Percentiles rank a stretch among this genome's conserved stretches.
phyloP scores from a whole-genome alignment of 306 rosid species.

The Calophaca sinica region DNA sequence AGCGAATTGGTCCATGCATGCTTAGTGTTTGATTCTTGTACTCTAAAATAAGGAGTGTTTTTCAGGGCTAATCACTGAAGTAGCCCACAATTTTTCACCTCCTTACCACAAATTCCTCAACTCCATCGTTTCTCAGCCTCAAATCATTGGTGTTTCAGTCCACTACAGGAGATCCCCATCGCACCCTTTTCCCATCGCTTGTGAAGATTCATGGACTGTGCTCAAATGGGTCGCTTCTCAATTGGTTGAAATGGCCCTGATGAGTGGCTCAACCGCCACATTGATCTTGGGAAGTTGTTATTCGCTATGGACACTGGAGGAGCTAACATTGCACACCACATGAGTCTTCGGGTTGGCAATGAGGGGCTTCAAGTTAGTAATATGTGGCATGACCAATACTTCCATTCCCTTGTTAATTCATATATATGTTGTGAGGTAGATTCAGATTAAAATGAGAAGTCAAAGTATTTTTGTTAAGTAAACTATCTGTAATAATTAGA shows the following conservation, averaged over 20 bases:
- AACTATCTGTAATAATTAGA: too few species aligned
- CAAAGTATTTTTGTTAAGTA: too few species aligned
- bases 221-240: slow-evolving; percentile 66
- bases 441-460: too few species aligned
- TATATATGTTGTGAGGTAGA: too few species aligned
- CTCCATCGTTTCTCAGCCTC: slow-evolving; percentile 49
- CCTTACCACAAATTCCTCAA: slow-evolving; percentile 54
- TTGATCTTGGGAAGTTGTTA: slow-evolving; percentile 50
- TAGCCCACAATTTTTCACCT: slow-evolving; percentile 39
- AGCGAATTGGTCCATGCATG: too few species aligned
- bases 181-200: slow-evolving; percentile 56
- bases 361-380: slow-evolving; percentile 44
- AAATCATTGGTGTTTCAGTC: slow-evolving; percentile 62
- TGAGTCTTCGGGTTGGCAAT: slow-evolving; percentile 52
- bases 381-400: too few species aligned
- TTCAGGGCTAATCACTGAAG: too few species aligned
- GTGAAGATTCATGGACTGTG: slow-evolving; percentile 65
- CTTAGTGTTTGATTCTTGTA: too few species aligned
- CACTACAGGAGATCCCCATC: slow-evolving; percentile 70
- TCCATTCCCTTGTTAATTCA: too few species aligned
- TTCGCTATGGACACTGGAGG: slow-evolving; percentile 74
- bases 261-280: slow-evolving; percentile 57
- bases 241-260: slow-evolving; percentile 53
- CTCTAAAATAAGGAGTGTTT: too few species aligned
- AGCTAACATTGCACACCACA: slow-evolving; percentile 59